Evolutionary conservation across 495 filamentous ascomycete species (phyloP).

Genomic region (Barbatosphaeria neglecta): DNA sequence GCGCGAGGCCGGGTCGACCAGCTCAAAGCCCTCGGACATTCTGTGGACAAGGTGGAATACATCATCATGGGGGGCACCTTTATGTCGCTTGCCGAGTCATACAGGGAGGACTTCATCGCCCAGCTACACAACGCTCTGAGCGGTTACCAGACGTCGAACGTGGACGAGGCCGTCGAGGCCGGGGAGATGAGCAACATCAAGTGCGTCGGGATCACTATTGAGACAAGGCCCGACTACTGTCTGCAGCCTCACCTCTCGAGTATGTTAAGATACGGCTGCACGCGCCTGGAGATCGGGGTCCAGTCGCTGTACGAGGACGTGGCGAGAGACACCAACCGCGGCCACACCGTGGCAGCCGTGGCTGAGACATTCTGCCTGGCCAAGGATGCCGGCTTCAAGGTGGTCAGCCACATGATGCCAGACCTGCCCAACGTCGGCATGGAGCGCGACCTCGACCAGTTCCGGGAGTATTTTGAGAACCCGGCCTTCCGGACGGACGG

Average conservation of each 20-base stretch:
- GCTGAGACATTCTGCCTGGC: slow-evolving; percentile 88
- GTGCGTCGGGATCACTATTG: slow-evolving; percentile 97
- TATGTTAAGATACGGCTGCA: slow-evolving; percentile 96
- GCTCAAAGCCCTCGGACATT: slow-evolving; percentile 87
- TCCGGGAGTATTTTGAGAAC: slow-evolving; percentile 95
- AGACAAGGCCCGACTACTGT: slow-evolving; percentile 94
- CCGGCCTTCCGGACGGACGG: slow-evolving; percentile 96
- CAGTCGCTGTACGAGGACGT: slow-evolving; percentile 97
- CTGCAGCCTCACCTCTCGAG: slow-evolving; percentile 78
- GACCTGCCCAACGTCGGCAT: slow-evolving; percentile 96
- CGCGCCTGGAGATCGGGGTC: slow-evolving; percentile 85
- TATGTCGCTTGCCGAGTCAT: slow-evolving; percentile 84
- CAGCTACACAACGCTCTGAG: slow-evolving; percentile 93
- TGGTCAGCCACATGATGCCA: slow-evolving; percentile 99
- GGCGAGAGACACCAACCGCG: slow-evolving; percentile 93
- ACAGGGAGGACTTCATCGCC: slow-evolving; percentile 84
- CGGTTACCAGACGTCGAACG: slow-evolving; percentile 80
- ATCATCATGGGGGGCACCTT: slow-evolving; percentile 99
- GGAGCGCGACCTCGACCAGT: slow-evolving; percentile 94
- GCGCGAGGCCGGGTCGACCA: slow-evolving; percentile 92
- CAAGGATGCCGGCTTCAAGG: slow-evolving; percentile 97
- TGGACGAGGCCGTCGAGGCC: slow-evolving; percentile 86
- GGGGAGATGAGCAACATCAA: slow-evolving; percentile 92
- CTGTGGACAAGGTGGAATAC: slow-evolving; percentile 97
- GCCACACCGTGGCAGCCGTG: slow-evolving; percentile 89